Evolutionary conservation across 805 yeast genomes (phyloP), one percentile per base, ranked within the genome.

Genomic region (Diddensiella caesifluorescens): DNA sequence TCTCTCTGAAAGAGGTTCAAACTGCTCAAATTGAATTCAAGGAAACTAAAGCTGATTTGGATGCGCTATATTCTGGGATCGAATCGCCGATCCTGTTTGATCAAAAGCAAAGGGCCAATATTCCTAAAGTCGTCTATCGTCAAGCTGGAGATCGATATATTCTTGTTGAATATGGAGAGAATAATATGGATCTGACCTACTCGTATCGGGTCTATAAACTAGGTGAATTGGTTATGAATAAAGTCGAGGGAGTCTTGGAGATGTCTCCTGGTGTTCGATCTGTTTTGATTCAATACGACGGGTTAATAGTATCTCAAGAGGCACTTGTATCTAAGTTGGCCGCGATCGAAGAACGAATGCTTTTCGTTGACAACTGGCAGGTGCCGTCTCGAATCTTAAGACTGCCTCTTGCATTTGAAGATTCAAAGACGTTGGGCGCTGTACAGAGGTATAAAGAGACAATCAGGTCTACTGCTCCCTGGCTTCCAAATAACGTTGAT

Each of bases 221-320:
- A 60, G 83, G 83, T 42, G 83, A 81, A 50, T 71, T 77, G 71
- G 94, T 86, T 31, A 69, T 35, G 68, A 74, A 79, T 51, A 69
- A 77, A 45, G 81, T 95, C 22, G 47, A 50, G 27, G 97, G 97
- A 43, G 81, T 90, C 45, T 77, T 86, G 45, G 97, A 92, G 64
- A 86, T 92, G 95, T 87, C 96, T 1, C 95, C 85, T 53, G 97
- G 97, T 68, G 97, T 92, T 23, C 74, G 97, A 58, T 89, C 97
- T 4, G 95, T 92, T 23, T 73, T 90, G 59, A 75, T 90, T 58
- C 95, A 90, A 63, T 92, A 68, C 60, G 80, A 86, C 59, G 85
- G 83, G 35, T 56, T 64, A 29, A 62, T 69, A 38, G 72, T 83
- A 29, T 58, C 75, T 16, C 97, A 90, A 67, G 50, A 65, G 29